Conservation (phyloP, 2,329 filamentous ascomycete genomes). For the Penicillium fuscoglaucum region DNA sequence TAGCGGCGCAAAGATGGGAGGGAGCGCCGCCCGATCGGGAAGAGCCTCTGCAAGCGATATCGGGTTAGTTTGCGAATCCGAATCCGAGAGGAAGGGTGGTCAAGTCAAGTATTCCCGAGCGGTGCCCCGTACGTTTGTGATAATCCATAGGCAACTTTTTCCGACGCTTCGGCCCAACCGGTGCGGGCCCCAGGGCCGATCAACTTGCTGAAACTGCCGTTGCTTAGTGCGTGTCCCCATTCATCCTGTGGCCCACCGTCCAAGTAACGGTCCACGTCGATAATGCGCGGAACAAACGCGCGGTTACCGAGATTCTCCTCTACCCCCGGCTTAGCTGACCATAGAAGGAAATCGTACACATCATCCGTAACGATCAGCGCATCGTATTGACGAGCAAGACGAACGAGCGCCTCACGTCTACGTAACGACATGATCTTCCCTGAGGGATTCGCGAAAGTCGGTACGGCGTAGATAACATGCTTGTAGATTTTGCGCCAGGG, state of each 20-base stretch:
- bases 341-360: slow-evolving; percentile 91
- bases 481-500: slow-evolving; percentile 75
- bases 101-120: slow-evolving; percentile 1
- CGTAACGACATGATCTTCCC: slow-evolving; percentile 74
- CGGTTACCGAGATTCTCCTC: slow-evolving; percentile 29
- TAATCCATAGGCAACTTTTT: slow-evolving; percentile 60
- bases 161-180: slow-evolving; percentile 80
- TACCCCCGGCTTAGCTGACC: slow-evolving; percentile 53
- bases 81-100: background rate
- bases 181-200: slow-evolving; percentile 76
- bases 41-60: slow-evolving; percentile 49
- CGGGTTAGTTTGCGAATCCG: slow-evolving; percentile 15
- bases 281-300: slow-evolving; percentile 66
- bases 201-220: slow-evolving; percentile 89
- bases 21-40: slow-evolving; percentile 61
- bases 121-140: slow-evolving; percentile 55
- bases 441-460: slow-evolving; percentile 86
- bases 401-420: slow-evolving; percentile 67
- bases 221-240: slow-evolving; percentile 81
- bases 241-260: slow-evolving; percentile 59
- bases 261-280: slow-evolving; percentile 73
- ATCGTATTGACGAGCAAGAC: slow-evolving; percentile 74
- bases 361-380: slow-evolving; percentile 86
- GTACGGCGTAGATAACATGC: slow-evolving; percentile 84
- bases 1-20: slow-evolving; percentile 59